Conservation (phyloP, 371 early-diverging fungal genomes). For the Cokeromyces recurvatus region DNA sequence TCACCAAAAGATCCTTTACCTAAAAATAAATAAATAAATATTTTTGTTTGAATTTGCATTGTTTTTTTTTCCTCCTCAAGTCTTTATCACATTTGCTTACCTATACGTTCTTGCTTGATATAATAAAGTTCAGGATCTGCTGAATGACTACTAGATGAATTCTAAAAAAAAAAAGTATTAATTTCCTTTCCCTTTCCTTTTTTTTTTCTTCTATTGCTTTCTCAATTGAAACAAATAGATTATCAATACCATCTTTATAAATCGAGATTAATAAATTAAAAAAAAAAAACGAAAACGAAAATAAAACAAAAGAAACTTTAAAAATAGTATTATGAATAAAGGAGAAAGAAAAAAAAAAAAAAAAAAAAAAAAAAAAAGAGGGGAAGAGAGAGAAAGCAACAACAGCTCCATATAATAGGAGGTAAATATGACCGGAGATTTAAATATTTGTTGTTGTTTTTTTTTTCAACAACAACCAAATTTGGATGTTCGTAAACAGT, state of each 20-base stretch:
- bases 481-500: slow-evolving; percentile 20
- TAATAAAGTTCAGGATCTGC: slow-evolving; percentile 61
- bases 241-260: no score
- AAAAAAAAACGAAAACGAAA: neutral
- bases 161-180: neutral
- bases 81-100: slow-evolving; percentile 33
- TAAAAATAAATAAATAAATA: slow-evolving; percentile 23
- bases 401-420: no score
- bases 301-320: no score
- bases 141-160: slow-evolving; percentile 16
- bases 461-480: slow-evolving; percentile 5
- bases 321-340: no score
- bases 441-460: no score
- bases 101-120: slow-evolving; percentile 68
- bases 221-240: no score
- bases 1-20: slow-evolving; percentile 91
- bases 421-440: no score
- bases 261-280: neutral
- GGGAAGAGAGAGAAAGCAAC: slow-evolving; percentile 1
- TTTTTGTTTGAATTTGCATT: no score
- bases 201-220: neutral
- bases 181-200: neutral
- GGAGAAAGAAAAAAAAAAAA: no score
- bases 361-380: no score
- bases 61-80: neutral